Percentiles rank a stretch among this genome's conserved stretches.
phyloP scores from a whole-genome alignment of 1,284 basidiomycete species.

The Sporisorium exsertum region DNA sequence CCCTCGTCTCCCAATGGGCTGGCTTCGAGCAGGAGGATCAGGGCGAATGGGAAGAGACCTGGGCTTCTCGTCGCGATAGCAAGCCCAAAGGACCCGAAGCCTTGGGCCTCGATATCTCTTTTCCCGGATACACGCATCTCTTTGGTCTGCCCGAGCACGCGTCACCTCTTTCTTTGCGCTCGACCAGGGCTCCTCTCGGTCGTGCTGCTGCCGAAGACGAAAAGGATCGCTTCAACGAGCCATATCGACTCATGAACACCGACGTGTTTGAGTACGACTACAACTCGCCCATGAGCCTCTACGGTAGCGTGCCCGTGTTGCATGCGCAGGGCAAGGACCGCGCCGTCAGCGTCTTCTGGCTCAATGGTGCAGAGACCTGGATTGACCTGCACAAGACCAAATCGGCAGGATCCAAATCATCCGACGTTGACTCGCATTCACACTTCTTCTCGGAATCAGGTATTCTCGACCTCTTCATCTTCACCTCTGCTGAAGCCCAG shows the following conservation, averaged over 20 bases:
- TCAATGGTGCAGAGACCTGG: slow-evolving; percentile 94
- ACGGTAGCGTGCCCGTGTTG: slow-evolving; percentile 81
- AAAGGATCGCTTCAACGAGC: slow-evolving; percentile 74
- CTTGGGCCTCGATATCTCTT: slow-evolving; percentile 89
- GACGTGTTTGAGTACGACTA: slow-evolving; percentile 98
- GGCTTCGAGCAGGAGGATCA: slow-evolving; percentile 74
- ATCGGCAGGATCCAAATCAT: slow-evolving; percentile 15
- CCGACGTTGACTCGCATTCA: slow-evolving; percentile 69
- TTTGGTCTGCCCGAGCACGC: slow-evolving; percentile 98
- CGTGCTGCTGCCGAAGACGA: slow-evolving; percentile 46
- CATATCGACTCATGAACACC: slow-evolving; percentile 93
- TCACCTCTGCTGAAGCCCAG: slow-evolving; percentile 86
- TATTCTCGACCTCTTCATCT: slow-evolving; percentile 91
- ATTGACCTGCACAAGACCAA: slow-evolving; percentile 79
- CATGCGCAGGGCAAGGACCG: slow-evolving; percentile 82
- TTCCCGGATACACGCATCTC: slow-evolving; percentile 88
- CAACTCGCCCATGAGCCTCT: slow-evolving; percentile 87
- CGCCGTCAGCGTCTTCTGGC: slow-evolving; percentile 90
- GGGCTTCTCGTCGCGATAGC: slow-evolving; percentile 84
- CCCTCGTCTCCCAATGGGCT: slow-evolving; percentile 57
- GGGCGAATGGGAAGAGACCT: slow-evolving; percentile 86
- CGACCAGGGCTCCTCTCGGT: slow-evolving; percentile 56
- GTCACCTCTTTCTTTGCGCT: slow-evolving; percentile 85
- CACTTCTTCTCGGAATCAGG: slow-evolving; percentile 98
- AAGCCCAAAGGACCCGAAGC: slow-evolving; percentile 99